Conservation (phyloP, 2,329 filamentous ascomycete genomes). For the Dactylonectria estremocensis region DNA sequence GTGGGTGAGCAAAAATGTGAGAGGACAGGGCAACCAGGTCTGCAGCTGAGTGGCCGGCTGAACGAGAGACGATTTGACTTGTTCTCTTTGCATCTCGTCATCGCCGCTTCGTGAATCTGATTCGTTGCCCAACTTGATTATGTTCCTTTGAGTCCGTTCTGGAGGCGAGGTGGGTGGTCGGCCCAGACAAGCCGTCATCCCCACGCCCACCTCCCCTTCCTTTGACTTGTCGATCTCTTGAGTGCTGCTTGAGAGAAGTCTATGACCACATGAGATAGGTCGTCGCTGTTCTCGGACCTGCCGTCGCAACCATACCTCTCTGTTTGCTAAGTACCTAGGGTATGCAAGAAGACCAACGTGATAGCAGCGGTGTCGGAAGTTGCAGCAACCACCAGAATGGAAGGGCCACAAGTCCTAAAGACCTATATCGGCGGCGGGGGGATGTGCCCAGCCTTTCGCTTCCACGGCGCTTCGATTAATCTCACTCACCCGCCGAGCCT, state of each 20-base stretch:
- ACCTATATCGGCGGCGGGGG: neutral
- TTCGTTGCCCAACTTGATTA: neutral
- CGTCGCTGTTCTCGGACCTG: neutral
- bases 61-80: neutral
- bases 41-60: neutral
- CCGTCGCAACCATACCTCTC: neutral
- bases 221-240: neutral
- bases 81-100: neutral
- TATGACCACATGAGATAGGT: neutral
- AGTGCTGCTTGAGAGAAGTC: too few species aligned
- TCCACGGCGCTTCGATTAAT: neutral
- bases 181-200: neutral
- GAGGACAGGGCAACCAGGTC: neutral
- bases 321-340: neutral
- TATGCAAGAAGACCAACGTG: neutral
- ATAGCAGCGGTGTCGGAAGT: neutral
- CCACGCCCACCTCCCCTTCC: neutral
- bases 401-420: neutral
- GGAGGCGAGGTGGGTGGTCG: neutral
- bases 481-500: neutral
- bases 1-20: neutral
- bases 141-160: neutral
- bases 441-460: neutral
- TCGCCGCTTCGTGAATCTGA: neutral
- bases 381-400: neutral